These are phyloP conservation scores for Eucalyptus curtisii DNA, from an alignment of 345 rosid genomes.

Conservation along the genomic window DNA sequence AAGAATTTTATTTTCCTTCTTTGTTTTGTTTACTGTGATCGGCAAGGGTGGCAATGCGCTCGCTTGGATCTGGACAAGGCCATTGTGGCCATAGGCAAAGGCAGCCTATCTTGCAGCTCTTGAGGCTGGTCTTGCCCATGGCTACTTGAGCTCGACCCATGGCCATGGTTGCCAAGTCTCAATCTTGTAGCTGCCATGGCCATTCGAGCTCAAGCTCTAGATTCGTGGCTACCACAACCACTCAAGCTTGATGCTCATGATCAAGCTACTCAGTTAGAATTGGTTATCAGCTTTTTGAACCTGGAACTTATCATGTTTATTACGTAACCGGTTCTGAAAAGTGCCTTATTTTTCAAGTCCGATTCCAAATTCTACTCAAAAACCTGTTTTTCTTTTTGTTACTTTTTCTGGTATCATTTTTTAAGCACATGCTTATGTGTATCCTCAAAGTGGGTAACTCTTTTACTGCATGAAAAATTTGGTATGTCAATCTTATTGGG, in stretches of 20 bases:
- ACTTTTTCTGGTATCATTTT: background rate
- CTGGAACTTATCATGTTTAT: too few species aligned
- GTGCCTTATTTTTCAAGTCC: fast-evolving
- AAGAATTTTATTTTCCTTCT: too few species aligned
- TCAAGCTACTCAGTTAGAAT: background rate
- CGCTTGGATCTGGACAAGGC: fast-evolving
- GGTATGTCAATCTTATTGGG: background rate
- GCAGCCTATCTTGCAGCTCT: background rate
- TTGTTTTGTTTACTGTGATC: too few species aligned
- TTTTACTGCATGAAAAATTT: background rate
- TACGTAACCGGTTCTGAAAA: fast-evolving
- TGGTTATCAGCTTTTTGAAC: background rate
- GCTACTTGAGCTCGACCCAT: background rate
- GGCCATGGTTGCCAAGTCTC: background rate
- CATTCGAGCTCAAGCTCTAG: fast-evolving
- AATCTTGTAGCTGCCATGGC: background rate
- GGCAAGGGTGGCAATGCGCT: background rate
- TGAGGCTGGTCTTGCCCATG: background rate
- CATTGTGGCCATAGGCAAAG: fast-evolving
- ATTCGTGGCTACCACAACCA: fast-evolving
- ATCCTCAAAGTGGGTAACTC: background rate
- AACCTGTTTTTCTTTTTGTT: too few species aligned
- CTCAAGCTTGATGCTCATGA: background rate
- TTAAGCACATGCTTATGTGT: background rate
- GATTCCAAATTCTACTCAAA: background rate